These are phyloP conservation scores for Kodamaea alishanica DNA, from an alignment of 1,139 yeast species.

Conservation along the genomic window DNA sequence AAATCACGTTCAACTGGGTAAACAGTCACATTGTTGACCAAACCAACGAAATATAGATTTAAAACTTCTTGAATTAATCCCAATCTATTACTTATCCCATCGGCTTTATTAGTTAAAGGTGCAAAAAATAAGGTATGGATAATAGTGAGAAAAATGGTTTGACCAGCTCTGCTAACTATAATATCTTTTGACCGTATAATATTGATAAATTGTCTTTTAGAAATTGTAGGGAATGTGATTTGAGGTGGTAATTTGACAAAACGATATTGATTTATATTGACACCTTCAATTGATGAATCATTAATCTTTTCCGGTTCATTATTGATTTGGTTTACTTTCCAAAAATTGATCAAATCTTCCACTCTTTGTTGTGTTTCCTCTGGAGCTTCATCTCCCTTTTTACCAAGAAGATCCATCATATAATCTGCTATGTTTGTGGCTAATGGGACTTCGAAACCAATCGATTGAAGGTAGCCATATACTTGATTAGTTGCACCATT, in stretches of 20 bases:
- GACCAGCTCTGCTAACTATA: conserved; percentile 19
- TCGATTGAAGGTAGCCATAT: conserved; percentile 11
- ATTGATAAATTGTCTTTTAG: conserved; percentile 17
- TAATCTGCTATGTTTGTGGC: conserved; percentile 18
- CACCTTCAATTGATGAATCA: background rate
- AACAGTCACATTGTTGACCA: conserved; percentile 22
- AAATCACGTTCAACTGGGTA: conserved; percentile 23
- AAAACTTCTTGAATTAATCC: conserved; percentile 23
- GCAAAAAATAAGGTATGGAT: conserved; percentile 23
- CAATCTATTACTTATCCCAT: conserved; percentile 21
- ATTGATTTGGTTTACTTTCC: conserved; percentile 9
- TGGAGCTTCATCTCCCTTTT: conserved; percentile 12
- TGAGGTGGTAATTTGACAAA: conserved; percentile 20
- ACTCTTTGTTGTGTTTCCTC: conserved; percentile 14
- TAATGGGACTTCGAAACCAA: conserved; percentile 15
- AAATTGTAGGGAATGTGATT: conserved; percentile 15
- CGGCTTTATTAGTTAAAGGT: conserved; percentile 17
- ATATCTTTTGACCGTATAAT: conserved; percentile 19
- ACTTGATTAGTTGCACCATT: conserved; percentile 16
- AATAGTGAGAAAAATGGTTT: conserved; percentile 18
- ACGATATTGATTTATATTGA: conserved; percentile 21
- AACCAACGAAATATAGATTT: conserved; percentile 23
- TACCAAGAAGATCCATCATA: conserved; percentile 18
- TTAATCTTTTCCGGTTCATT: background rate
- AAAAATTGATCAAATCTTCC: conserved; percentile 12